Conservation (phyloP, 164 flowering plant genomes). For the Vitis vinifera region ASM3070453v1 NC_081815.1:691001-691500, state of each 20-base stretch:
- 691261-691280: slow-evolving; percentile 83
- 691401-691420: slow-evolving; percentile 92
- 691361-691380: slow-evolving; percentile 73
- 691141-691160: neutral
- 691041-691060: neutral
- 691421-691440: slow-evolving; percentile 82
- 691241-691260: slow-evolving; percentile 6
- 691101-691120: neutral
- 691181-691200: neutral
- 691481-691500: slow-evolving; percentile 91
- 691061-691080: slow-evolving; percentile 9
- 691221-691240: neutral
- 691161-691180: neutral
- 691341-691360: slow-evolving; percentile 87
- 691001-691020: too few relatives aligned
- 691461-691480: slow-evolving; percentile 80
- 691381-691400: slow-evolving; percentile 92
- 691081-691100: neutral
- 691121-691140: neutral
- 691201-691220: neutral
- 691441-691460: slow-evolving; percentile 75
- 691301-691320: slow-evolving; percentile 50
- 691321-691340: slow-evolving; percentile 81
- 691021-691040: too few relatives aligned
- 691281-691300: slow-evolving; percentile 60